These are phyloP conservation scores for Brassica napus DNA, from an alignment of 345 rosid species.

Conservation along the genomic window DNA sequence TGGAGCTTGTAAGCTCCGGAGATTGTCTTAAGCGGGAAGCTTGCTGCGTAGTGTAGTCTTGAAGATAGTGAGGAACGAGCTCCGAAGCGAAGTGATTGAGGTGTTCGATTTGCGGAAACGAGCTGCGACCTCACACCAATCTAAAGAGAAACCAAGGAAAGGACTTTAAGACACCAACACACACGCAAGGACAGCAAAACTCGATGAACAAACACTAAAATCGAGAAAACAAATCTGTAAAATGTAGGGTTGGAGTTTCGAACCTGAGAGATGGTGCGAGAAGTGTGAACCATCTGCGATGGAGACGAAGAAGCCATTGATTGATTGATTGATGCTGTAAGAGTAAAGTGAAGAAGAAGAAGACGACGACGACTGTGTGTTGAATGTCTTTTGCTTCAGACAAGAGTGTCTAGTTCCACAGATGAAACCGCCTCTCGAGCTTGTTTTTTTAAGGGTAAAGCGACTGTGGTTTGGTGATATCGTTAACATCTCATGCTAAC, in stretches of 20 bases:
- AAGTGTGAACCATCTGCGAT: conserved; percentile 48
- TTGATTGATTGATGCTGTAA: background rate
- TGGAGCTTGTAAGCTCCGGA: conserved; percentile 45
- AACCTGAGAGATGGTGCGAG: conserved; percentile 55
- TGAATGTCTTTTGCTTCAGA: conserved; percentile 2
- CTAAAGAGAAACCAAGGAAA: conserved; percentile 33
- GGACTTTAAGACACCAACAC: background rate
- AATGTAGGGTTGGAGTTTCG: background rate
- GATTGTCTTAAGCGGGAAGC: conserved; percentile 41
- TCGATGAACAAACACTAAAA: background rate
- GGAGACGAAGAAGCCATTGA: conserved; percentile 63
- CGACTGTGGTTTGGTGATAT: background rate
- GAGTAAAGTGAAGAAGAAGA: background rate
- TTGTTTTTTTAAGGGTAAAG: conserved; percentile 28
- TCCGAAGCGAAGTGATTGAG: conserved; percentile 35
- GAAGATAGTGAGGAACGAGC: conserved; percentile 47
- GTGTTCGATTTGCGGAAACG: conserved; percentile 21
- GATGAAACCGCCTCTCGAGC: conserved; percentile 18
- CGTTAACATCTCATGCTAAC: conserved; percentile 12
- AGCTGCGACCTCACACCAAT: conserved; percentile 41
- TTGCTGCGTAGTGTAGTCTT: conserved; percentile 48
- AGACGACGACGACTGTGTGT: background rate
- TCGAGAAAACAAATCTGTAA: background rate
- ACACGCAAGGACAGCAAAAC: background rate
- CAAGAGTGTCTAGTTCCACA: conserved; percentile 27